Evolutionary conservation across 345 rosid species (phyloP), one percentile per base, ranked within the genome.

Genomic region (Citropsis articulata): DNA sequence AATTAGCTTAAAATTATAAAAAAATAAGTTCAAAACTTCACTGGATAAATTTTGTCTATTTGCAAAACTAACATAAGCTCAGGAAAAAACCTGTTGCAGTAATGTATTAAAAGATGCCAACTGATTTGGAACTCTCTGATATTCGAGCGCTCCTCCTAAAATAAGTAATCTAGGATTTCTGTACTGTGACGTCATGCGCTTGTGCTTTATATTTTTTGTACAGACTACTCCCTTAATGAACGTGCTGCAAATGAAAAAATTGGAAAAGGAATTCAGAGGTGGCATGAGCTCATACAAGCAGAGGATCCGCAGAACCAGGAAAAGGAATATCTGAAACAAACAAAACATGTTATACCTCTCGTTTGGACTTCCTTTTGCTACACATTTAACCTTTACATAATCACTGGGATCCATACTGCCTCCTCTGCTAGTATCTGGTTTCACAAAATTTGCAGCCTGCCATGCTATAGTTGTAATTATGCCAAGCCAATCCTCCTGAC

Each of bases 331-430:
- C 7, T 13, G 6, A 18, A 77, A 68, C 61, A 73, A 71, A 7
- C 35, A 21, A 71, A 71, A 35, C 50, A 82, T 61, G 27, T 5
- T 27, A 70, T 91, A 97, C 99, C 99, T 97, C 71, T 92, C 97
- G 61, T 77, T 86, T 83, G 93, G 97, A 72, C 79, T 89, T 84
- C 98, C 99, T 1, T 93, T 86, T 64, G 98, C 94, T 76, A 97
- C 87, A 82, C 99, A 97, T 81, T 97, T 97, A 68, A 97, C 91
- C 85, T 97, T 94, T 79, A 97, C 97, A 81, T 97, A 97, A 77
- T 97, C 85, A 72, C 80, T 92, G 5, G 99, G 99, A 85, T 97
- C 99, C 99, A 97, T 97, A 86, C 98, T 97, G 79, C 98, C 99
- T 31, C 98, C 99, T 78, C 83, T 89, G 84, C 98, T 91, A 77